Evolutionary conservation across 257 asterid species (phyloP), one percentile per base, ranked within the genome.

Genomic region (Petrea volubilis): DNA sequence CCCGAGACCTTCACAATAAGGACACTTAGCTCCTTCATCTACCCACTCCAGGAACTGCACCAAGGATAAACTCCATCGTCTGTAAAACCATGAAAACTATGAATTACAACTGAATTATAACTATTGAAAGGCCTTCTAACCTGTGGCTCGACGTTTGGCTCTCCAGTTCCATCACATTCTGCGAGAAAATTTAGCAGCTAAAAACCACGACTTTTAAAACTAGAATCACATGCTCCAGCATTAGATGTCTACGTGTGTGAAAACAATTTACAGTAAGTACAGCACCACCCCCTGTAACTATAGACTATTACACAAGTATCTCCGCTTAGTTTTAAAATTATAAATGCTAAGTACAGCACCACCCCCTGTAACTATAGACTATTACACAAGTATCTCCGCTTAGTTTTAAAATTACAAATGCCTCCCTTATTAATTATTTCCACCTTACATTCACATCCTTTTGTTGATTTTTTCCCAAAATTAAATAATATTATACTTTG

Each of bases 131-230:
- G 21, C 17, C 33, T 6, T 47, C 90, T 75, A 43, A 91, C 99
- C 99, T 91, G 99, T 73, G 78, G 81, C 80, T 94, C 99, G 47
- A 94, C 68, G 60, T 95, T 95, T 52, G 98, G 98, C 84, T 95
- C 99, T 28, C 99, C 98, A 60, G 92, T 89, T 67, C 99, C 99
- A 67, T 94, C 98, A 73, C 99, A 94, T 78, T 94, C 99, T 94
- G 91, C 81, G 79, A 31, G 66, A 50, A 62, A 67, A 74, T 38
- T 78, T 52, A 71, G 76, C 33, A 38, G 25, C 34, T 27, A 49
- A 73, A 29, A 2, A 38, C 5, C 9, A 7, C 6, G 43, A 7
- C 9, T 38, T 3, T 7, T 7, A 38, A n/a, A 47, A 55, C 55
- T 10, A 34, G 29, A 36, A 50, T 33, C 56, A 72, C 53, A 63